Evolutionary conservation across 768 basidiomycete species (phyloP), one percentile per base, ranked within the genome.

Genomic region (Nevesoporus exiguus): DNA sequence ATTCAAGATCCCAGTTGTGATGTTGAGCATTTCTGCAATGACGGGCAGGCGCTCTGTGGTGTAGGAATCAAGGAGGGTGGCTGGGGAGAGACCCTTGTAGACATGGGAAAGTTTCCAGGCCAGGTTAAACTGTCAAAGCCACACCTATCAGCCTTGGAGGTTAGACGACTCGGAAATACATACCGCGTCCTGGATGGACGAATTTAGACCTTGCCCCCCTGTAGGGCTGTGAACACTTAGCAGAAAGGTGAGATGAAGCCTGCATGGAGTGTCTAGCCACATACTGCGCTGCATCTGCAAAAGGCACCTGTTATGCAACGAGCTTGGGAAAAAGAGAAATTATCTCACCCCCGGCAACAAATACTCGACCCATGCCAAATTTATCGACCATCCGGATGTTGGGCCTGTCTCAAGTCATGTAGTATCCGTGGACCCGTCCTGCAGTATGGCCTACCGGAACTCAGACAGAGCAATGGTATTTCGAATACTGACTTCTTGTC

Each of bases 351-450:
- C 80, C 81, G 24, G 66, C 74, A 13, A 81, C 47, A 54, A 80
- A 80, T 7, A 75, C 76, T n/a, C 77, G 68, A 1, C 77, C 78
- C 5, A 59, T 54, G 17, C 66, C 60, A 58, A 80, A 76, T 21
- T 63, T 70, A 41, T 79, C 59, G 0, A 73, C 75, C 77, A 80
- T 77, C 10, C 80, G 70, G 25, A 80, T 73, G 60, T 79, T 80
- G 1, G 78, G 73, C 25, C 80, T 76, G 45, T 44, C n/a, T 24
- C 25, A 7, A 31, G 55, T 51, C 15, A 55, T 57, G 30, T 33
- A 46, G 31, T 8, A 53, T 51, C 4, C 9, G n/a, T 8, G 36
- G 22, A 64, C 10, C 9, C 24, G 5, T 46, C 33, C 5, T 37
- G 17, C 2, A 9, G 19, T n/a, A 37, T n/a, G 37, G 37, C 37